Evolutionary conservation across 192 early-diverging fungal genomes (phyloP).

Genomic region (Coemansia sp.): DNA sequence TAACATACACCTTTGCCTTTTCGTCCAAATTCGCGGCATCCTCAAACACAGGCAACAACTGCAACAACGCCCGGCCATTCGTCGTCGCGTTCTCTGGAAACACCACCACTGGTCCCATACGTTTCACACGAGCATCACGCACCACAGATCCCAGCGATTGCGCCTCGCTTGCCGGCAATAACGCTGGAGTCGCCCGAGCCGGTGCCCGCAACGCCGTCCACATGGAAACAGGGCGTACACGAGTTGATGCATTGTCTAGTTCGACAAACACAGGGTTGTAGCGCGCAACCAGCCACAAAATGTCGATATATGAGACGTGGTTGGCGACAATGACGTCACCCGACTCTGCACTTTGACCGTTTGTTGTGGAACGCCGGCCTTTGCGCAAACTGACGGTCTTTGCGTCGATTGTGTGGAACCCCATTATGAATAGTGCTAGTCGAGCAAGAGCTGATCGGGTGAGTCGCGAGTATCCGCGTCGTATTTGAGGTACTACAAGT

Average conservation of each 20-base stretch:
- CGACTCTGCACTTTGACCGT: slow-evolving; percentile 8
- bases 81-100: slow-evolving; percentile 69
- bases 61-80: slow-evolving; percentile 82
- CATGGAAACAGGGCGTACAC: slow-evolving; percentile 25
- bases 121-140: slow-evolving; percentile 22
- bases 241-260: slow-evolving; percentile 40
- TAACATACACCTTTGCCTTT: slow-evolving; percentile 58
- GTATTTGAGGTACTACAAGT: too few species aligned
- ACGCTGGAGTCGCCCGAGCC: slow-evolving; percentile 27
- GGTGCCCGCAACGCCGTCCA: slow-evolving; percentile 39
- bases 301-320: slow-evolving; percentile 80
- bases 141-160: slow-evolving; percentile 32
- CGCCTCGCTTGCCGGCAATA: slow-evolving; percentile 33
- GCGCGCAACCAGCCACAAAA: slow-evolving; percentile 69
- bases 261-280: slow-evolving; percentile 59
- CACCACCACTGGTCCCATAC: slow-evolving; percentile 38
- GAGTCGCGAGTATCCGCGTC: slow-evolving; percentile 6
- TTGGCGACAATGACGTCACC: slow-evolving; percentile 83
- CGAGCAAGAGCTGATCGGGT: slow-evolving; percentile 51
- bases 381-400: slow-evolving; percentile 64
- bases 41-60: slow-evolving; percentile 73
- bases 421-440: slow-evolving; percentile 62
- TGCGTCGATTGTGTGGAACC: slow-evolving; percentile 73
- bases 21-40: slow-evolving; percentile 59
- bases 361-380: slow-evolving; percentile 54